Base-by-base conservation (phyloP, 2,329 filamentous ascomycete genomes). In the Bisporella sp. region DNA sequence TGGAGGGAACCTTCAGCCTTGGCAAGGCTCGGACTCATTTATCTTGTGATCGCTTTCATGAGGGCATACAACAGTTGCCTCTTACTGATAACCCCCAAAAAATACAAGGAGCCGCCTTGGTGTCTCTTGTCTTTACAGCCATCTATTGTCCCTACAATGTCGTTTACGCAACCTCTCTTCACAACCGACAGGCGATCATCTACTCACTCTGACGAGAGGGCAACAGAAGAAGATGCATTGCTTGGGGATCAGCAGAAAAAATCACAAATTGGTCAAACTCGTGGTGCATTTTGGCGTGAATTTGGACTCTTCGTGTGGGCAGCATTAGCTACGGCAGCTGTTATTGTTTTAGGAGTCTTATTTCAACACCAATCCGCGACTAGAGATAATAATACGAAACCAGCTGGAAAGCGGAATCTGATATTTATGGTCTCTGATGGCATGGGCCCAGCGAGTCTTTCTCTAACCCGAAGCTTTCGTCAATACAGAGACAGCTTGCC, bases 341-440 rank as follows among this genome's bases (percentile, higher is more conserved):
- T 95, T 47, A 82, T 96, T 58, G 72, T 95, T 32, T 76, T 96
- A 21, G 87, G 87, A 4, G 86, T 93, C n/a, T 70, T 87, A 12
- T 87, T 89, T 64, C 89, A 96, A 68, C 78, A 82, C 60, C 75
- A 81, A 54, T 37, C 35, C 8, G 35, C 35, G n/a, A 8, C 8
- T 37, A 9, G 8, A n/a, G n/a, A 37, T n/a, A n/a, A 37, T n/a
- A n/a, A 37, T 72, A 59, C 66, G 5, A 59, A 57, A 37, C 73
- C 75, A 50, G 69, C 62, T 31, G 81, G 82, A 47, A 99, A 97
- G 75, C 81, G 89, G 49, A 99, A 97, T 69, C 76, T 99, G 48
- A 85, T 99, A 61, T 97, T 99, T 74, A 99, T 99, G 93, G 92
- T 99, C 37, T 96, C 89, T 1, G 93, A 99, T 68, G 93, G 93